These are phyloP conservation scores for Salix koriyanagi DNA, from an alignment of 345 rosid species.

Conservation along the genomic window DNA sequence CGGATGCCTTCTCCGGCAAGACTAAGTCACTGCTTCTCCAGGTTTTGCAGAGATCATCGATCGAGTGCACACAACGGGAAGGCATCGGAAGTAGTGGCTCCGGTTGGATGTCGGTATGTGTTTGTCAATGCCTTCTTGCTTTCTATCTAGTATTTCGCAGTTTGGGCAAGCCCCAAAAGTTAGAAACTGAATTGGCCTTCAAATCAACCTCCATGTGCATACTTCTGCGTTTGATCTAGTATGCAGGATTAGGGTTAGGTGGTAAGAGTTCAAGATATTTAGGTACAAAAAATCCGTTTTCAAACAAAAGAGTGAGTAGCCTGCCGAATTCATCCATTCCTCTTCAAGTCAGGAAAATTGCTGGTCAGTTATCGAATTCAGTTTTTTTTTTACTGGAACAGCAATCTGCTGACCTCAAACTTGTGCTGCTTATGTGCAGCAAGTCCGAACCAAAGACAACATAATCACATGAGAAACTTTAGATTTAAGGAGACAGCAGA, in stretches of 20 bases:
- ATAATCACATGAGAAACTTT: neutral
- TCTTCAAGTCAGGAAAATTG: neutral
- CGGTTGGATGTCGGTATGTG: constrained; percentile 52
- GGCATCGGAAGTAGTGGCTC: constrained; percentile 23
- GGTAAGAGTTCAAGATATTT: neutral
- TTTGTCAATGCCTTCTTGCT: neutral
- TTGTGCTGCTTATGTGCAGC: neutral
- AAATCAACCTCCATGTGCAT: neutral
- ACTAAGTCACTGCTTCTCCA: neutral
- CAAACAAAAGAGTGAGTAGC: neutral
- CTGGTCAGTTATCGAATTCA: neutral
- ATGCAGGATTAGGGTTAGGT: neutral
- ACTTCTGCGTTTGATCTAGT: neutral
- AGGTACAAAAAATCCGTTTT: neutral
- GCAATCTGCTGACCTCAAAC: neutral
- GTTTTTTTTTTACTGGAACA: neutral
- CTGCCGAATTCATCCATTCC: neutral
- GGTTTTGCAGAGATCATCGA: neutral
- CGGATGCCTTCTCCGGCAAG: neutral
- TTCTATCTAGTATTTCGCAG: neutral
- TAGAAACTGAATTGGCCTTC: neutral
- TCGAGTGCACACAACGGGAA: neutral
- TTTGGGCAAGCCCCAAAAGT: neutral
- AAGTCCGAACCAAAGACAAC: neutral
- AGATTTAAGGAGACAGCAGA: neutral